phyloP scores from a whole-genome alignment of 352 stramenopile species.

The Phytophthora aleatoria region DNA sequence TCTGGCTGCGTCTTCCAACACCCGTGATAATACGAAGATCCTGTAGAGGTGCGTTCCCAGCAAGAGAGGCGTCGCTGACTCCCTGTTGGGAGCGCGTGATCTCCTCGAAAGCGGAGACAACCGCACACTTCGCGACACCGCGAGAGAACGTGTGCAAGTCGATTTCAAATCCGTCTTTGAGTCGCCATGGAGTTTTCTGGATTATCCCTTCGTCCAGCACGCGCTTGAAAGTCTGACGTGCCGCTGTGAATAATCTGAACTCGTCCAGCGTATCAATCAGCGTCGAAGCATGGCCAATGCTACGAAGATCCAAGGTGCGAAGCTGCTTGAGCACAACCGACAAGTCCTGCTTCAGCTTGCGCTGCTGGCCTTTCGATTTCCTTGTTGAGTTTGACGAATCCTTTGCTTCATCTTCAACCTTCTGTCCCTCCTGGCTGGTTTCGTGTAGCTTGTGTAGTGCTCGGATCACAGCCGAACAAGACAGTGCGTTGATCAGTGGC shows the following conservation, averaged over 20 bases:
- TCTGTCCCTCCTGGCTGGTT: constrained; percentile 9
- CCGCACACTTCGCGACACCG: constrained; percentile 68
- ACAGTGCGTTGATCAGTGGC: constrained; percentile 52
- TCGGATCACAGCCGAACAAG: constrained; percentile 51
- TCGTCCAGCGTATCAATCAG: constrained; percentile 68
- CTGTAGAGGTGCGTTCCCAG: constrained; percentile 28
- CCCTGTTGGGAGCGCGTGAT: constrained; percentile 40
- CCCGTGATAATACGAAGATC: constrained; percentile 78
- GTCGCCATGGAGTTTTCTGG: constrained; percentile 49
- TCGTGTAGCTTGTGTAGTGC: constrained; percentile 48
- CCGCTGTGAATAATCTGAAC: constrained; percentile 50
- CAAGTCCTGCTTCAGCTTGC: constrained; percentile 47
- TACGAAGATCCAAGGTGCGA: constrained; percentile 36
- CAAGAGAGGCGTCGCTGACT: constrained; percentile 30
- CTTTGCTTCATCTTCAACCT: constrained; percentile 1
- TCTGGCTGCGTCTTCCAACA: constrained; percentile 64
- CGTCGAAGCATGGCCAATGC: constrained; percentile 56
- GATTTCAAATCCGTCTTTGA: constrained; percentile 65
- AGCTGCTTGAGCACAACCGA: constrained; percentile 56
- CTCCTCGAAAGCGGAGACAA: constrained; percentile 67
- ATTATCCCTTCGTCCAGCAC: constrained; percentile 53
- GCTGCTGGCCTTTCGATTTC: constrained; percentile 13
- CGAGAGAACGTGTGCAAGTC: constrained; percentile 75
- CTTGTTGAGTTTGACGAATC: constrained; percentile 1
- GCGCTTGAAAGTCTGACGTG: constrained; percentile 52